Conservation (phyloP, 768 basidiomycete species). For the Rubroboletus pulcherrimus region DNA sequence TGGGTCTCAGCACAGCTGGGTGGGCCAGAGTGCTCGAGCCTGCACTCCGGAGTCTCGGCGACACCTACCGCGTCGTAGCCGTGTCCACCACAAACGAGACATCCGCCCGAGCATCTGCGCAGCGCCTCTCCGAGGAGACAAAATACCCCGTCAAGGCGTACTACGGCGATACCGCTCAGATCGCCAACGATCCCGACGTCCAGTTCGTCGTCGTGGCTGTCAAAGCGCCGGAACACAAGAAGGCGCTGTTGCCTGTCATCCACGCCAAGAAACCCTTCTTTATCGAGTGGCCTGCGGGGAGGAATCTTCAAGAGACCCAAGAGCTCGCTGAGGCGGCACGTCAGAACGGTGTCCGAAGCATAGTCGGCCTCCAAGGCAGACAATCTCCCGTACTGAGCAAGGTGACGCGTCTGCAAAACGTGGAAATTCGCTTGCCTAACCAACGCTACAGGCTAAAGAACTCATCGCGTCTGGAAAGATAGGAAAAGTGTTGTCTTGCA, state of each 20-base stretch:
- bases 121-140: background rate
- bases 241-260: conserved; percentile 2
- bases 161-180: conserved; percentile 10
- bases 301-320: conserved; percentile 2
- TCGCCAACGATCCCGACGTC: conserved; percentile 14
- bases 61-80: background rate
- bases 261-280: conserved; percentile 13
- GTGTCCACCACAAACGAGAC: background rate
- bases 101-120: background rate
- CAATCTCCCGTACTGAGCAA: conserved; percentile 2
- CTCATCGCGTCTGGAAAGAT: background rate
- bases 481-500: background rate
- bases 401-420: background rate
- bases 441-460: background rate
- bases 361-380: conserved; percentile 10
- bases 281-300: conserved; percentile 13
- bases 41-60: background rate
- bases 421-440: background rate
- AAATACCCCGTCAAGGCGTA: conserved; percentile 7
- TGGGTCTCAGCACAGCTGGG: background rate
- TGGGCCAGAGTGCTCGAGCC: background rate
- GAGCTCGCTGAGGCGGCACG: conserved; percentile 9
- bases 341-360: conserved; percentile 1
- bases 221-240: conserved; percentile 7
- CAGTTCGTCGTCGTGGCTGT: conserved; percentile 12